Evolutionary conservation across 2,329 filamentous ascomycete species (phyloP).

Genomic region (Raffaelea arxii): DNA sequence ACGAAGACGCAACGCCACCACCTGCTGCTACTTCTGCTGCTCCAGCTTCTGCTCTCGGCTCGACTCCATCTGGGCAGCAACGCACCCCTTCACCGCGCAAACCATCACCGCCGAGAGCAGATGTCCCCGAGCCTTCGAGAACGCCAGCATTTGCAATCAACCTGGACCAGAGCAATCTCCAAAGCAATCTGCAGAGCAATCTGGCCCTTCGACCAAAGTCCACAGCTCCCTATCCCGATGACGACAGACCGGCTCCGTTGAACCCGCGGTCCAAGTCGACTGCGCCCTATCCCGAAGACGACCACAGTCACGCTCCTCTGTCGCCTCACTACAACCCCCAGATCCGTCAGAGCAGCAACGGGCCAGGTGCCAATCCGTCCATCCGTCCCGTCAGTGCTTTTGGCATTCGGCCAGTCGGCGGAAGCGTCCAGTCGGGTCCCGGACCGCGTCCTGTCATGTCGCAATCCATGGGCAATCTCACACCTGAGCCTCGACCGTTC

Average conservation of each 20-base stretch:
- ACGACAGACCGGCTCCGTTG: conserved; percentile 48
- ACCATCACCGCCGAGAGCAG: conserved; percentile 28
- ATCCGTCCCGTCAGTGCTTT: conserved; percentile 43
- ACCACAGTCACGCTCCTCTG: conserved; percentile 22
- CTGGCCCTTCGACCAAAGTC: conserved; percentile 37
- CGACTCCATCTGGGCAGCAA: no score
- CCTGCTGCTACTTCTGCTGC: conserved; percentile 1
- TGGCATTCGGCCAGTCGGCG: conserved; percentile 39
- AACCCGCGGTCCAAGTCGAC: conserved; percentile 34
- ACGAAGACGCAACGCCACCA: conserved; percentile 21
- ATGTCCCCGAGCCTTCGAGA: conserved; percentile 31
- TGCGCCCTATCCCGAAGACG: conserved; percentile 46
- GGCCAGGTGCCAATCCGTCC: no score
- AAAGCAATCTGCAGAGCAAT: no score
- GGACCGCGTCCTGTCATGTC: conserved; percentile 22
- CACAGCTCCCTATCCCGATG: conserved; percentile 60
- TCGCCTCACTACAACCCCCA: conserved; percentile 35
- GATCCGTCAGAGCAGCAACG: conserved; percentile 36
- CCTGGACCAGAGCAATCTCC: conserved; percentile 29
- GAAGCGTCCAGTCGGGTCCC: conserved; percentile 2
- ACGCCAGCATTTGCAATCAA: conserved; percentile 43
- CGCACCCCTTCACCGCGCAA: conserved; percentile 30
- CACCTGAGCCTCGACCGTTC: conserved; percentile 21
- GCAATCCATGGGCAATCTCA: conserved; percentile 35
- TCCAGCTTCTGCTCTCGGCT: conserved; percentile 7